Conservation (phyloP, 164 flowering plant genomes). For the Houttuynia cordata region DNA sequence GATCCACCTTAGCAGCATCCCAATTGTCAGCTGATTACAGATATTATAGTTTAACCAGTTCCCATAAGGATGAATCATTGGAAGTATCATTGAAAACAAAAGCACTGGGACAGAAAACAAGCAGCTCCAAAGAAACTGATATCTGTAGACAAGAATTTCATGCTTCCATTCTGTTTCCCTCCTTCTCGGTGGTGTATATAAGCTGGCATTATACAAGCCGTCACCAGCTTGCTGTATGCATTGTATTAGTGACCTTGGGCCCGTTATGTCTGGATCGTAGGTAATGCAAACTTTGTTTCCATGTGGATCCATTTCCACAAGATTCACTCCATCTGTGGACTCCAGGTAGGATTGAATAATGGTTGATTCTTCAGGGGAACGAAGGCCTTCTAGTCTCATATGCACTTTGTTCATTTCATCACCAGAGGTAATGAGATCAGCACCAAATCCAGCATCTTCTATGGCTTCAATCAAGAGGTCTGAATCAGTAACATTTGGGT, state of each 20-base stretch:
- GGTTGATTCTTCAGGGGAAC: constrained; percentile 31
- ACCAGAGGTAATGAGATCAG: constrained; percentile 63
- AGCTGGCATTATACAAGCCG: constrained; percentile 40
- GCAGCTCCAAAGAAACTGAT: constrained; percentile 68
- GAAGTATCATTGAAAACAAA: constrained; percentile 77
- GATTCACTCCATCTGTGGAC: constrained; percentile 48
- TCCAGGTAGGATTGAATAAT: constrained; percentile 39
- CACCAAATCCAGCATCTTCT: constrained; percentile 88
- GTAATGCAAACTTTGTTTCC: constrained; percentile 41
- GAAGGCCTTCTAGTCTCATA: constrained; percentile 53
- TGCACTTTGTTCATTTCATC: constrained; percentile 60
- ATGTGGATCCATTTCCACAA: constrained; percentile 50
- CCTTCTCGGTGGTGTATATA: constrained; percentile 48
- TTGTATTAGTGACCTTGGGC: constrained; percentile 68
- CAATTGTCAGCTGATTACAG: constrained; percentile 62
- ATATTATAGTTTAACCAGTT: constrained; percentile 59
- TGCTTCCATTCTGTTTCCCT: constrained; percentile 50
- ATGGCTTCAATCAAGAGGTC: constrained; percentile 48
- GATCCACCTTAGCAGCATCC: constrained; percentile 75
- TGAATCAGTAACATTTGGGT: constrained; percentile 42
- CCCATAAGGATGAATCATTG: constrained; percentile 85
- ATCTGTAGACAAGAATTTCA: constrained; percentile 43
- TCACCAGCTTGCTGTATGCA: constrained; percentile 44
- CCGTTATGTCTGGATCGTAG: constrained; percentile 71
- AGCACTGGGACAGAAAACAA: constrained; percentile 76